Evolutionary conservation across 495 filamentous ascomycete species (phyloP).

Genomic region (Penicillium robsamsonii): DNA sequence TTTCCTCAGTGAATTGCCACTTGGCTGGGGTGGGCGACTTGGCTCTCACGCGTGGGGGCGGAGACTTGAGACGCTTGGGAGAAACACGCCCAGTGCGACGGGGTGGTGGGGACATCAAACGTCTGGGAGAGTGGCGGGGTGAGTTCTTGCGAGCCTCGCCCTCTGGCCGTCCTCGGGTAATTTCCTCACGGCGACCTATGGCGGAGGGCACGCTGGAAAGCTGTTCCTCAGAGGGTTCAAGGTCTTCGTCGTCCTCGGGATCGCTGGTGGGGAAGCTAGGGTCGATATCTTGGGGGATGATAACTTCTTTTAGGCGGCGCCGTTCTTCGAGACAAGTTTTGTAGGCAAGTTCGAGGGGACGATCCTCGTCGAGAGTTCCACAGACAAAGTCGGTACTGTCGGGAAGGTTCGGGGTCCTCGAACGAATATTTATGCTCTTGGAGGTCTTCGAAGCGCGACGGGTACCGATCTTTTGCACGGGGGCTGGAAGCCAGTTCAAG

Average conservation of each 20-base stretch:
- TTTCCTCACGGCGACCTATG: constrained; percentile 26
- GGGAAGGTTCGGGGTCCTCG: constrained; percentile 78
- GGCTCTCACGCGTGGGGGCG: constrained; percentile 45
- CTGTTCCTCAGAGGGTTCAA: constrained; percentile 56
- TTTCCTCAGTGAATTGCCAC: constrained; percentile 32
- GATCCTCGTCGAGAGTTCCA: constrained; percentile 93
- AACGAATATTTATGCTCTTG: constrained; percentile 54
- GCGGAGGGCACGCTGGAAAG: constrained; percentile 33
- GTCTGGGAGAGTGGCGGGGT: constrained; percentile 42
- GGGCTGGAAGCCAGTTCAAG: constrained; percentile 33
- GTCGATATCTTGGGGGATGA: constrained; percentile 92
- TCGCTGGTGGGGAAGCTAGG: constrained; percentile 95
- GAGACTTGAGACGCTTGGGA: constrained; percentile 65
- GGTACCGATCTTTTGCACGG: constrained; percentile 23
- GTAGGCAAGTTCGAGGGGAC: constrained; percentile 89
- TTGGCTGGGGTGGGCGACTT: constrained; percentile 29
- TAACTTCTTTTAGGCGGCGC: constrained; percentile 71
- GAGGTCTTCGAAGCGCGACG: constrained; percentile 44
- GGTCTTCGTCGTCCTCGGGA: constrained; percentile 77
- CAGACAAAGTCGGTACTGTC: constrained; percentile 98
- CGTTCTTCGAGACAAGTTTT: constrained; percentile 79
- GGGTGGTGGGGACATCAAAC: constrained; percentile 58
- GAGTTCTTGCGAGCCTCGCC: constrained; percentile 30
- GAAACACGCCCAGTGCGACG: constrained; percentile 65
- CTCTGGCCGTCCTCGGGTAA: constrained; percentile 35